phyloP scores from a whole-genome alignment of 257 asterid species.

The Paulownia fortunei region DNA sequence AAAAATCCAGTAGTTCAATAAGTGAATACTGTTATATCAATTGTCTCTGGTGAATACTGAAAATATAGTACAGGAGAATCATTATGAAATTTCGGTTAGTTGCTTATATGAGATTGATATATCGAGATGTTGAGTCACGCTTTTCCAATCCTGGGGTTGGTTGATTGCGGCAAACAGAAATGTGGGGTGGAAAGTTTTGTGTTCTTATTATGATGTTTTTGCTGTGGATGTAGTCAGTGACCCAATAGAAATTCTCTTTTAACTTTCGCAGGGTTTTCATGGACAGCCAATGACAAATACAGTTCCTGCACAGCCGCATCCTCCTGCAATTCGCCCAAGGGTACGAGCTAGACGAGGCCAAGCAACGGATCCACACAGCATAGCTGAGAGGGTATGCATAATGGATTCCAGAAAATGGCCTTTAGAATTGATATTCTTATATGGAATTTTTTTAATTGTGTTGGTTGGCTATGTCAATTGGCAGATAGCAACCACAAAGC shows the following conservation, averaged over 20 bases:
- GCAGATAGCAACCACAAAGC: neutral
- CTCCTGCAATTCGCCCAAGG: slow-evolving; percentile 90
- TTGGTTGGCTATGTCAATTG: slow-evolving; percentile 14
- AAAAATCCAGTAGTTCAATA: neutral
- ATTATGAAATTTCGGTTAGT: neutral
- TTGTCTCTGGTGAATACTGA: neutral
- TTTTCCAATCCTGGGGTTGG: neutral
- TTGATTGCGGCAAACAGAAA: slow-evolving; percentile 23
- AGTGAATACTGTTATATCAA: neutral
- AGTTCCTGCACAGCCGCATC: slow-evolving; percentile 71
- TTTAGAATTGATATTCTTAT: neutral
- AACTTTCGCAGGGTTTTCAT: slow-evolving; percentile 67
- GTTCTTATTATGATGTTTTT: neutral
- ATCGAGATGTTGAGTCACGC: neutral
- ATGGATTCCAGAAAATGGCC: neutral
- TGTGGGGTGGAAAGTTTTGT: neutral
- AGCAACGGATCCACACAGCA: slow-evolving; percentile 99
- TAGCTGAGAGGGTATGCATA: slow-evolving; percentile 91
- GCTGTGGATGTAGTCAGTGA: slow-evolving; percentile 3
- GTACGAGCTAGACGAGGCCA: slow-evolving; percentile 99
- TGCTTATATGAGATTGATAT: neutral
- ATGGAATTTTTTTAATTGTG: neutral
- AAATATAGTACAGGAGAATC: neutral
- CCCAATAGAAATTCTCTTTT: slow-evolving; percentile 6
- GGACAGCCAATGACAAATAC: slow-evolving; percentile 72